A percentile compares a stretch with the other conserved stretches of the same genome.
Evolutionary conservation across 306 rosid genomes (phyloP).

Genomic region (Fragaria iinumae): DNA sequence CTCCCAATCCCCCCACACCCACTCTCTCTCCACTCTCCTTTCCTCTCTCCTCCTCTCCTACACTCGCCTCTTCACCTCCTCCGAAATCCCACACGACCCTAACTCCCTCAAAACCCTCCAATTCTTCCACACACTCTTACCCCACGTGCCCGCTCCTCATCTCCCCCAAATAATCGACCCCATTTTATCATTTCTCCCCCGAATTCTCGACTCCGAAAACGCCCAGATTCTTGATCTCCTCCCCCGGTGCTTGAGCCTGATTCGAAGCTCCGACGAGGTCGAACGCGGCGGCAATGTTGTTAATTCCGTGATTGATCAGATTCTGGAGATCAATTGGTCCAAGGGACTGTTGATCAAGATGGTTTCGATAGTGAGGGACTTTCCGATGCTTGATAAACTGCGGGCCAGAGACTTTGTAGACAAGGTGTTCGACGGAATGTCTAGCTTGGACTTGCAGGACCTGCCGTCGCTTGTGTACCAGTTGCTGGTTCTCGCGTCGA

Average conservation of each 20-base stretch:
- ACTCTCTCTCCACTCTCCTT: conserved; percentile 35
- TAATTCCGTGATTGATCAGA: conserved; percentile 14
- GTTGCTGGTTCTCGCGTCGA: conserved; percentile 36
- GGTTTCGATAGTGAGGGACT: conserved; percentile 37
- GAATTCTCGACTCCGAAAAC: conserved; percentile 24
- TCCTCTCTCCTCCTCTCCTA: conserved; percentile 38
- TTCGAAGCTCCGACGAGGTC: conserved; percentile 11
- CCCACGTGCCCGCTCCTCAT: conserved; percentile 7
- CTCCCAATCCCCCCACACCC: conserved; percentile 32
- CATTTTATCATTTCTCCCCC: conserved; percentile 26
- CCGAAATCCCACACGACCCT: conserved; percentile 30
- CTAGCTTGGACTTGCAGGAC: conserved; percentile 39
- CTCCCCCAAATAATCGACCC: conserved; percentile 21
- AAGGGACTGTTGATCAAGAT: conserved; percentile 38
- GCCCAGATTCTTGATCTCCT: conserved; percentile 41
- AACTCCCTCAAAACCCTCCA: conserved; percentile 40
- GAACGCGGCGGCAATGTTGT: conserved; percentile 10
- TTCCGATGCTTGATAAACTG: conserved; percentile 24
- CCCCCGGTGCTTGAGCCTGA: conserved; percentile 29
- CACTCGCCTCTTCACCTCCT: conserved; percentile 26
- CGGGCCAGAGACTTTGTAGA: conserved; percentile 34
- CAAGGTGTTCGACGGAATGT: conserved; percentile 32
- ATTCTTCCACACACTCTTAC: conserved; percentile 27
- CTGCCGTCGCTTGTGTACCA: conserved; percentile 46
- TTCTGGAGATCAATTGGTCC: conserved; percentile 31